Evolutionary conservation across 1,284 basidiomycete species (phyloP), one percentile per base, ranked within the genome.

Genomic region (Pisolithus thermaeus): DNA sequence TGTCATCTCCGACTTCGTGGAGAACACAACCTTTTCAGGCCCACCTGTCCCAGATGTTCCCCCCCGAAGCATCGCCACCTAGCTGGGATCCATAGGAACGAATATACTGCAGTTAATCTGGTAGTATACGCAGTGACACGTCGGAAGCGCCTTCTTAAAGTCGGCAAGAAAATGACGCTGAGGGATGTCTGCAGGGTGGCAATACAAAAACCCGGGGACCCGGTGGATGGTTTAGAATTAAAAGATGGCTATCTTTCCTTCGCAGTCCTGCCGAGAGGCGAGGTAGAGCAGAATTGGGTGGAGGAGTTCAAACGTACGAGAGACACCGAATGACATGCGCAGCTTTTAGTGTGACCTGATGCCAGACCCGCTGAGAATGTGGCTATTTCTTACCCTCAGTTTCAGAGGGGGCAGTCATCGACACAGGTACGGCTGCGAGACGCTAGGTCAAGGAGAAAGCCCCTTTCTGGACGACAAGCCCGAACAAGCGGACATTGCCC

Each of bases 211-310:
- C 74, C 77, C 6, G 83, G 81, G 0, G 77, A 80, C 39, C 73
- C 76, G 23, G 73, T 66, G 59, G 95, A 96, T 68, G 95, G 95
- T 0, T 62, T 97, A 46, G 87, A 93, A 59, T 65, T 98, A 52
- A 84, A 83, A 57, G 92, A 96, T 61, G 93, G 92, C 1, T 87
- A 90, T 64, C 63, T 97, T 66, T 86, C 84, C 30, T 90, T 98
- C 61, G 84, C 86, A 16, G 88, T 98, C 7, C 65, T 97, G 50
- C 87, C 89, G 2, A 93, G 85, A 66, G 92, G 92, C 0, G 74
- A 76, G n/a, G 79, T 80, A 51, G 93, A 97, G 66, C 78, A 81
- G 65, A 80, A 79, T 56, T 98, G 95, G 94, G 80, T 97, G 27
- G 83, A 87, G n/a, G 84, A 90, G 54, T 95, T 85, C 74, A 98